These are phyloP conservation scores for Crithidia expoeki DNA, from an alignment of 208 protist genomes.

Conservation along the genomic window DNA sequence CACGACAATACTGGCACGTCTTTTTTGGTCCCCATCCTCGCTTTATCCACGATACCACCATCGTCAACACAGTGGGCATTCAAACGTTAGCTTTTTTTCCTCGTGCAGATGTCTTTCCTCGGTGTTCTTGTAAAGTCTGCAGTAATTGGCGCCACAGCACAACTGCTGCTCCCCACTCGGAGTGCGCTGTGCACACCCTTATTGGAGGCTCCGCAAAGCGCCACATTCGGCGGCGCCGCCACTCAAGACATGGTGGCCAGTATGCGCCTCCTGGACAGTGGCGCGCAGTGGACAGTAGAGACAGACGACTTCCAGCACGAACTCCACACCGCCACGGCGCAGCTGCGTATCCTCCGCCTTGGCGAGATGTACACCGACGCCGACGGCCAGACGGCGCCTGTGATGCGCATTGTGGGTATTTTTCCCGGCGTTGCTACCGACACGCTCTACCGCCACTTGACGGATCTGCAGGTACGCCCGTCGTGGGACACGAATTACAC, in stretches of 20 bases:
- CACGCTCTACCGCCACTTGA: constrained; percentile 46
- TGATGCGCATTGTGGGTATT: constrained; percentile 64
- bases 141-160: not conserved
- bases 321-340: constrained; percentile 1
- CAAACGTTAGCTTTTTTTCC: too few species aligned
- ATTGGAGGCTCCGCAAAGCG: not conserved
- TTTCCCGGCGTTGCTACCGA: constrained; percentile 44
- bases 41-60: too few species aligned
- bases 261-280: constrained; percentile 20
- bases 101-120: constrained; percentile 7
- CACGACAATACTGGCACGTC: too few species aligned
- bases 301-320: constrained; percentile 18
- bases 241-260: constrained; percentile 12
- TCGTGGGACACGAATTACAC: constrained; percentile 70
- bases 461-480: constrained; percentile 42
- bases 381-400: constrained; percentile 29
- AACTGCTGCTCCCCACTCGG: not conserved
- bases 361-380: constrained; percentile 33
- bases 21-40: too few species aligned
- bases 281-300: constrained; percentile 22
- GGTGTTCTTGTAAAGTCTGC: constrained; percentile 5
- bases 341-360: constrained; percentile 50
- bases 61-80: too few species aligned
- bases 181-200: not conserved
- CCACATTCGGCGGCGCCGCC: not conserved